Conservation (phyloP, 306 rosid genomes). For the Boehmeria nivea region DNA sequence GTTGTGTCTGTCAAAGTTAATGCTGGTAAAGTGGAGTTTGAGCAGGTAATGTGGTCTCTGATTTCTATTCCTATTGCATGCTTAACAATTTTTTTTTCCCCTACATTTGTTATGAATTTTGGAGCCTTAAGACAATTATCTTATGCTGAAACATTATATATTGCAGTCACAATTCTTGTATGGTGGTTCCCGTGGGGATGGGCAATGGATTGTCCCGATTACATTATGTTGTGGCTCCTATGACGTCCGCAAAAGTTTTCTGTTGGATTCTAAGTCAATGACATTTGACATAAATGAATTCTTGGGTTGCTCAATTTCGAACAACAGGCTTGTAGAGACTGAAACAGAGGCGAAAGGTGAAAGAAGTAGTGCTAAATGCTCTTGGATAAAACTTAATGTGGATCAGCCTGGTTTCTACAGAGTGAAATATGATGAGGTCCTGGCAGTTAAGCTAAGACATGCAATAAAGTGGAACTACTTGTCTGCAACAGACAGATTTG, state of each 20-base stretch:
- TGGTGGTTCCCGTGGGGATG: slow-evolving; percentile 74
- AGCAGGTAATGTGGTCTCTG: slow-evolving; percentile 54
- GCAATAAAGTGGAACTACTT: slow-evolving; percentile 64
- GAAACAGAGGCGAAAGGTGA: slow-evolving; percentile 26
- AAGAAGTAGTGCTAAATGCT: slow-evolving; percentile 17
- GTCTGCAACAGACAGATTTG: slow-evolving; percentile 82
- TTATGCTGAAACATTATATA: slow-evolving; percentile 7
- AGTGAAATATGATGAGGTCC: slow-evolving; percentile 81
- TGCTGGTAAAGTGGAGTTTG: slow-evolving; percentile 65
- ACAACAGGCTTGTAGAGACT: slow-evolving; percentile 1
- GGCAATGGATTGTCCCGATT: slow-evolving; percentile 83
- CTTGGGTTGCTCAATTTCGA: slow-evolving; percentile 27
- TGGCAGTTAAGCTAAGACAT: slow-evolving; percentile 61
- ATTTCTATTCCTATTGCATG: neutral
- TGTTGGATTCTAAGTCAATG: slow-evolving; percentile 55
- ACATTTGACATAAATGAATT: slow-evolving; percentile 48
- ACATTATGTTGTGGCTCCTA: slow-evolving; percentile 70
- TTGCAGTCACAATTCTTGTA: slow-evolving; percentile 78
- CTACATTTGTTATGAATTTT: slow-evolving; percentile 8
- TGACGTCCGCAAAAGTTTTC: slow-evolving; percentile 57
- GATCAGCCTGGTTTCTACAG: slow-evolving; percentile 94
- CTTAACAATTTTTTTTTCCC: neutral
- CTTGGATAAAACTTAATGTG: slow-evolving; percentile 86
- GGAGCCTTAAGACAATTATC: neutral
- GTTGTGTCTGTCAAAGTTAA: slow-evolving; percentile 65